Evolutionary conservation across 345 rosid genomes (phyloP), one percentile per base, ranked within the genome.

Genomic region (Lepidium africanum): DNA sequence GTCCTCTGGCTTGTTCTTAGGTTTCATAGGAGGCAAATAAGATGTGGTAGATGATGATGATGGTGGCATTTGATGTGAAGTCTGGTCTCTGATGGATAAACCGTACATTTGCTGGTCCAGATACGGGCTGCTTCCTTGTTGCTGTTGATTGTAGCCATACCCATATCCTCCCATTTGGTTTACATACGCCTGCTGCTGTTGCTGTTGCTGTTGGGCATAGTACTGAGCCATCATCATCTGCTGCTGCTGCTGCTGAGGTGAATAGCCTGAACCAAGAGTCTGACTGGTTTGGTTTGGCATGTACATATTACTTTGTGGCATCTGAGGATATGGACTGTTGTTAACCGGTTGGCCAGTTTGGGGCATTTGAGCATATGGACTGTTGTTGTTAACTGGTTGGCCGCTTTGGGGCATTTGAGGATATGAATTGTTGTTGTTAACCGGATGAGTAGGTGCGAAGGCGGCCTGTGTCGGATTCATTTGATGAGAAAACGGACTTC

Each of bases 51-150:
- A 69, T 45, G 77, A 49, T 52, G 78, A 75, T 15, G 70, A 69
- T 39, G 78, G 33, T 63, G 74, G 58, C 55, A 73, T 87, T 77
- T 79, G 83, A 67, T 83, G 82, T 0, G 90, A 68, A 25, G 84
- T 63, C 52, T 85, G 88, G 59, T 85, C 88, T 78, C 85, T 81
- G 25, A 86, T 70, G 4, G 96, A 85, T 3, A 86, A 37, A 46
- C 92, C 86, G 39, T 89, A 79, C 96, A 95, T 86, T 77, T 78
- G 90, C 74, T 87, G 96, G 47, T 85, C 87, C 19, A 87, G 80
- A 82, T 83, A 89, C 54, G 74, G 91, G 33, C 82, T 50, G 49
- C 78, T 79, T 68, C 79, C 92, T 65, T 84, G 91, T 59, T 73
- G 97, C 42, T 82, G 85, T 56, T 87, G 89, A 13, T 88, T 96